A percentile compares a stretch with the other conserved stretches of the same genome.
Conservation (phyloP, 192 early-diverging fungal species). For the Coemansia sp. region DNA sequence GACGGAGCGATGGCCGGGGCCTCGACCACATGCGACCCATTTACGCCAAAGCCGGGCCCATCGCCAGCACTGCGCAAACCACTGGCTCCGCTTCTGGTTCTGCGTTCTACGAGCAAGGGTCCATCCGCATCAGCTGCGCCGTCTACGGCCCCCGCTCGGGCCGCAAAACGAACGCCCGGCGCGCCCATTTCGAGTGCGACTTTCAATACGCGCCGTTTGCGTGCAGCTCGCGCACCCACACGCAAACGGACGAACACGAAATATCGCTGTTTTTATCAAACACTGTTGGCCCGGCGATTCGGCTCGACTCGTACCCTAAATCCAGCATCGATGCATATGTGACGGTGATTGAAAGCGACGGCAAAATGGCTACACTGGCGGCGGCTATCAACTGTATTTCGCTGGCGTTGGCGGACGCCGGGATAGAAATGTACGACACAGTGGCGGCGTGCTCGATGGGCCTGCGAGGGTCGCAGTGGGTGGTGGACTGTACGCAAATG, state of each 20-base stretch:
- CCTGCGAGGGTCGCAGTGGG: slow-evolving; percentile 27
- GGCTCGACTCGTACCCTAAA: slow-evolving; percentile 55
- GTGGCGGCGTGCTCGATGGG: slow-evolving; percentile 53
- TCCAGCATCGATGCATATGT: slow-evolving; percentile 51
- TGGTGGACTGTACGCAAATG: slow-evolving; percentile 40
- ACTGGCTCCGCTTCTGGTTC: slow-evolving; percentile 45
- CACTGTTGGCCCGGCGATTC: slow-evolving; percentile 50
- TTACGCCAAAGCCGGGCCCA: slow-evolving; percentile 44
- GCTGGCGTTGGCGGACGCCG: slow-evolving; percentile 53
- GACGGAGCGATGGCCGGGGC: slow-evolving; percentile 29
- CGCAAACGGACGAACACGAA: slow-evolving; percentile 51
- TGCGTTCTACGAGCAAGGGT: slow-evolving; percentile 54
- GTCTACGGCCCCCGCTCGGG: slow-evolving; percentile 53
- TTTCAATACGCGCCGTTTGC: slow-evolving; percentile 55
- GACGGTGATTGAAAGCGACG: slow-evolving; percentile 57
- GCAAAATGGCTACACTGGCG: slow-evolving; percentile 50
- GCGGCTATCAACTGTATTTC: slow-evolving; percentile 57
- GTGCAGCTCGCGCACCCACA: slow-evolving; percentile 47
- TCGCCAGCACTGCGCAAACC: slow-evolving; percentile 14
- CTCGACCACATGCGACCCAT: slow-evolving; percentile 47
- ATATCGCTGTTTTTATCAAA: slow-evolving; percentile 47
- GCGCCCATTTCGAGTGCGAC: slow-evolving; percentile 50
- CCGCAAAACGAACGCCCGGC: slow-evolving; percentile 43
- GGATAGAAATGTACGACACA: slow-evolving; percentile 55
- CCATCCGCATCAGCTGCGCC: slow-evolving; percentile 54